Evolutionary conservation across 768 basidiomycete genomes (phyloP).

Genomic region (Agaricus blazei): DNA sequence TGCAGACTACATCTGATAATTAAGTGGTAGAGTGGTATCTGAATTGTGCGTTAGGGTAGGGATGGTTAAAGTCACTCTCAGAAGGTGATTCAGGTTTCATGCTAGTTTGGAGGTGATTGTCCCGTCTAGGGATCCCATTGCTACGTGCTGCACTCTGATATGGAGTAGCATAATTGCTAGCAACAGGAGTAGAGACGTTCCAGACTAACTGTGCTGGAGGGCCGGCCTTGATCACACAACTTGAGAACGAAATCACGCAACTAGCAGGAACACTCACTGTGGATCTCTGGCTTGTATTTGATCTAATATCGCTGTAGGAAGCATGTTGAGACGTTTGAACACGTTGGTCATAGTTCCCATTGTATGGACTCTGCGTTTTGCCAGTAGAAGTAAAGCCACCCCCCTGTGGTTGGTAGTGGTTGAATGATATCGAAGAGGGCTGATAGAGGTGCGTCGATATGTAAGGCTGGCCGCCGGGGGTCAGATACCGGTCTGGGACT

Average conservation of each 20-base stretch:
- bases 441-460: slow-evolving; percentile 3
- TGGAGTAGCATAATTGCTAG: slow-evolving; percentile 14
- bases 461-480: slow-evolving; percentile 1
- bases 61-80: slow-evolving; percentile 14
- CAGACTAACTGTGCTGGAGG: slow-evolving; percentile 17
- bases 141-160: slow-evolving; percentile 3
- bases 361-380: slow-evolving; percentile 16
- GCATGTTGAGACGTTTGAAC: slow-evolving; percentile 10
- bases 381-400: slow-evolving; percentile 27
- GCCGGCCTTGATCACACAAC: neutral
- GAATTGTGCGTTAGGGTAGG: slow-evolving; percentile 23
- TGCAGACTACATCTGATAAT: neutral
- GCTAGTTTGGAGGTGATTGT: neutral
- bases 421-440: slow-evolving; percentile 30
- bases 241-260: neutral
- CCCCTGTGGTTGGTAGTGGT: slow-evolving; percentile 43
- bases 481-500: neutral
- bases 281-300: slow-evolving; percentile 2
- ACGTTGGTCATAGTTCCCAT: slow-evolving; percentile 19
- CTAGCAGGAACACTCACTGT: neutral
- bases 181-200: slow-evolving; percentile 17
- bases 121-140: slow-evolving; percentile 5
- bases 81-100: slow-evolving; percentile 1
- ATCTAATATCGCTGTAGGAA: slow-evolving; percentile 7
- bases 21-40: slow-evolving; percentile 28